phyloP scores from a whole-genome alignment of 192 early-diverging fungal species.

The Pilobolus umbonatus region DNA sequence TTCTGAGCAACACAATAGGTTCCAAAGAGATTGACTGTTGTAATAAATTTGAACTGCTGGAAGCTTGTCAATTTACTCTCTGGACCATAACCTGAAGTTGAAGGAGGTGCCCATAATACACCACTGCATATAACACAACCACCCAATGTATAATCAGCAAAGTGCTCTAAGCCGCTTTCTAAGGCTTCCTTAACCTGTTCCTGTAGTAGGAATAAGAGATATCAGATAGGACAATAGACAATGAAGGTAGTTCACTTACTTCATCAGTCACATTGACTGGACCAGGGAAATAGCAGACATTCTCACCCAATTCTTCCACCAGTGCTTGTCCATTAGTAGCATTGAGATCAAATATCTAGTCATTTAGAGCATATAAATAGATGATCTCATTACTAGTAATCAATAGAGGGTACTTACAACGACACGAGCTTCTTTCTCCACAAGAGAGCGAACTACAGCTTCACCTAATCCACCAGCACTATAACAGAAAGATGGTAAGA shows the following conservation, averaged over 20 bases:
- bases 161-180: background rate
- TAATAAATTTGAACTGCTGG: slow-evolving; percentile 16
- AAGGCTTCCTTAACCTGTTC: slow-evolving; percentile 15
- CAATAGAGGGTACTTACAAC: background rate
- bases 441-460: slow-evolving; percentile 2
- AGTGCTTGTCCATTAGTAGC: background rate
- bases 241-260: slow-evolving; percentile 2
- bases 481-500: background rate
- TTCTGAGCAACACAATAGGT: slow-evolving; percentile 29
- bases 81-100: slow-evolving; percentile 21
- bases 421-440: slow-evolving; percentile 13
- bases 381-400: background rate
- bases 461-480: slow-evolving; percentile 30
- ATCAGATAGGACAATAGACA: background rate
- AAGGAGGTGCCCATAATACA: background rate
- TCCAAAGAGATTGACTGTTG: slow-evolving; percentile 25
- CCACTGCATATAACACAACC: slow-evolving; percentile 27
- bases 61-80: slow-evolving; percentile 10
- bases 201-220: background rate
- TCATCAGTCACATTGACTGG: slow-evolving; percentile 19
- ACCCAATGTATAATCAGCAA: background rate
- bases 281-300: slow-evolving; percentile 9
- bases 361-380: background rate
- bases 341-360: slow-evolving; percentile 29
- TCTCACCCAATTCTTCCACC: slow-evolving; percentile 1